These are phyloP conservation scores for Lactifluus volemus DNA, from an alignment of 768 basidiomycete genomes.

Conservation along the genomic window DNA sequence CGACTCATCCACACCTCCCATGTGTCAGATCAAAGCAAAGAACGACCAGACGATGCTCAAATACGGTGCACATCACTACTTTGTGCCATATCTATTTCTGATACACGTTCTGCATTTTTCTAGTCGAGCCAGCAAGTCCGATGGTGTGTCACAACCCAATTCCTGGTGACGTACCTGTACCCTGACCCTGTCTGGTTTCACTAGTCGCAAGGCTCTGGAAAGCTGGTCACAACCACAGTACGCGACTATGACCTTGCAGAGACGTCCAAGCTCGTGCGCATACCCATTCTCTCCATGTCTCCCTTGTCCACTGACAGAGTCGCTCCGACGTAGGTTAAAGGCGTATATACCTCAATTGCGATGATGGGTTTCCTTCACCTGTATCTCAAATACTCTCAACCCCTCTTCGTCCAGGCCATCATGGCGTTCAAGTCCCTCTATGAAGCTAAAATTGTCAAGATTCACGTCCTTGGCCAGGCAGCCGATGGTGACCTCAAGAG, in stretches of 20 bases:
- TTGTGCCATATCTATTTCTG: not conserved
- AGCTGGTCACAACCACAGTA: slow-evolving; percentile 84
- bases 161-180: not conserved
- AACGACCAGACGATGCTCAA: slow-evolving; percentile 95
- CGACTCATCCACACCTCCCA: not conserved
- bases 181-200: not conserved
- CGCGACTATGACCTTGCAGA: slow-evolving; percentile 91
- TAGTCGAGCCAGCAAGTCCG: slow-evolving; percentile 67
- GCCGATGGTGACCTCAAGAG: slow-evolving; percentile 84
- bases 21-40: slow-evolving; percentile 75
- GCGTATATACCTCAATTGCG: slow-evolving; percentile 63
- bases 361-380: slow-evolving; percentile 92
- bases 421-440: slow-evolving; percentile 91
- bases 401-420: slow-evolving; percentile 88
- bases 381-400: slow-evolving; percentile 94
- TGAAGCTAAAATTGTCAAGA: slow-evolving; percentile 76
- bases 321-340: slow-evolving; percentile 41
- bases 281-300: slow-evolving; percentile 24
- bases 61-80: slow-evolving; percentile 54
- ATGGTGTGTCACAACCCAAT: slow-evolving; percentile 46
- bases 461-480: slow-evolving; percentile 72
- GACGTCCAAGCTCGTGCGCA: slow-evolving; percentile 65
- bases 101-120: slow-evolving; percentile 6
- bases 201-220: slow-evolving; percentile 55
- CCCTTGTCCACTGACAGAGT: slow-evolving; percentile 24